phyloP scores from a whole-genome alignment of 306 rosid species.

The Fagus sylvatica region DNA sequence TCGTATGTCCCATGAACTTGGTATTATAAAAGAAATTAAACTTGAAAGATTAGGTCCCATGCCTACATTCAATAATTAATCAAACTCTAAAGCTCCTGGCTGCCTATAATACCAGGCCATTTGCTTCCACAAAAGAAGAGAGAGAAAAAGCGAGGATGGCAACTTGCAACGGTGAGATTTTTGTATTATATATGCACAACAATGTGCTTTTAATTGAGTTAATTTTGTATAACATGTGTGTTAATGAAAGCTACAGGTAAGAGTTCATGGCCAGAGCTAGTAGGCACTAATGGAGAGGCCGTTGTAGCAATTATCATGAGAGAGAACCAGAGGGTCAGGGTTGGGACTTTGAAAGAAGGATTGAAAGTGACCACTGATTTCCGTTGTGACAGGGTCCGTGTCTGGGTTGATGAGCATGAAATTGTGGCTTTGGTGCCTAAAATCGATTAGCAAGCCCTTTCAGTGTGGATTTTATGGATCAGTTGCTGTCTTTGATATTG shows the following conservation, averaged over 20 bases:
- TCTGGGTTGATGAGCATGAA: constrained; percentile 36
- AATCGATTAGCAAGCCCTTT: constrained; percentile 36
- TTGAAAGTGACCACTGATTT: constrained; percentile 37
- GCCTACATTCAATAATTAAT: no score
- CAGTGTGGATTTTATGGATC: neutral
- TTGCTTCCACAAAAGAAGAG: neutral
- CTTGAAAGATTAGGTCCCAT: no score
- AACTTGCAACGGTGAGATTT: neutral
- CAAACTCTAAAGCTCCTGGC: no score
- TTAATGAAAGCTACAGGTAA: constrained; percentile 35
- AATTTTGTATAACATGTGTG: neutral
- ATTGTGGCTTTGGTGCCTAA: constrained; percentile 39
- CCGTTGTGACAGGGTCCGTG: constrained; percentile 52
- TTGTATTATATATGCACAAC: neutral
- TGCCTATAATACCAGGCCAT: neutral
- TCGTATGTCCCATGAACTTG: no score
- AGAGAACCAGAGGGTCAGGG: constrained; percentile 42
- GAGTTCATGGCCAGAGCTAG: constrained; percentile 55
- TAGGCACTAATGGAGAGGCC: constrained; percentile 40
- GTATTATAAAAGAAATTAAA: no score
- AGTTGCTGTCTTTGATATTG: no score
- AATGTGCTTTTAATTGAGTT: neutral
- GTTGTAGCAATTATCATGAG: constrained; percentile 36
- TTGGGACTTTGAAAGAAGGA: constrained; percentile 37
- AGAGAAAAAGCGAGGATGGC: neutral